Evolutionary conservation across 768 basidiomycete species (phyloP), one percentile per base, ranked within the genome.

Genomic region (Gymnopilus junonius): DNA sequence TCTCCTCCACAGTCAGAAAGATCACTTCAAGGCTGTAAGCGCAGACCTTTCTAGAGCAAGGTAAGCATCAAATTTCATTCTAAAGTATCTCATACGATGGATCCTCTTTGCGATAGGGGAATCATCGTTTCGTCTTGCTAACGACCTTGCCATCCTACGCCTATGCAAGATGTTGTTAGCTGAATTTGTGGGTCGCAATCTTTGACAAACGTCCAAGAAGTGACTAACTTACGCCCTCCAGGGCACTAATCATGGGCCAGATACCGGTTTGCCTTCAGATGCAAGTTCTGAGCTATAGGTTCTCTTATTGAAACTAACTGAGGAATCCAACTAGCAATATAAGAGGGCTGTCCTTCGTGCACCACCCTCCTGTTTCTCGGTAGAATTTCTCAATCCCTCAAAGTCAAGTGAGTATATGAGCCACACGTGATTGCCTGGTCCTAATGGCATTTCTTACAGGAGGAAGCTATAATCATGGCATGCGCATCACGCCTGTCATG

Each of bases 321-420:
- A 39, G 15, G 7, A 12, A 15, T 20, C 8, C 21, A 8, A 34
- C 7, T 62, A 92, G 90, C 71, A 78, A 48, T 89, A 82, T 74
- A 88, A 87, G 69, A 75, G 87, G 64, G 88, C 88, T 8, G 81
- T 92, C 7, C 78, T 86, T 66, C 85, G 81, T 32, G 73, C 81
- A 31, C 78, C 91, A 4, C 92, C 92, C 7, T 77, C 74, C 17
- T 74, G 78, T 55, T 93, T 93, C 64, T 74, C 77, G 0, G 84
- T 91, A 5, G 83, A 87, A 51, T 79, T 88, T 62, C 79, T 92
- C 14, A 73, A 79, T 2, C 85, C 90, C 11, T 76, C 76, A 40
- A 91, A 90, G 69, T 80, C 85, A 50, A 84, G 88, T 85, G 75
- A 69, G 71, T 69, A 8, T 20, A 32, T 35, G 34, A 39, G 17